A percentile compares a stretch with the other conserved stretches of the same genome.
Conservation (phyloP, 202 grass and related monocot genomes). For the Setaria italica region DNA sequence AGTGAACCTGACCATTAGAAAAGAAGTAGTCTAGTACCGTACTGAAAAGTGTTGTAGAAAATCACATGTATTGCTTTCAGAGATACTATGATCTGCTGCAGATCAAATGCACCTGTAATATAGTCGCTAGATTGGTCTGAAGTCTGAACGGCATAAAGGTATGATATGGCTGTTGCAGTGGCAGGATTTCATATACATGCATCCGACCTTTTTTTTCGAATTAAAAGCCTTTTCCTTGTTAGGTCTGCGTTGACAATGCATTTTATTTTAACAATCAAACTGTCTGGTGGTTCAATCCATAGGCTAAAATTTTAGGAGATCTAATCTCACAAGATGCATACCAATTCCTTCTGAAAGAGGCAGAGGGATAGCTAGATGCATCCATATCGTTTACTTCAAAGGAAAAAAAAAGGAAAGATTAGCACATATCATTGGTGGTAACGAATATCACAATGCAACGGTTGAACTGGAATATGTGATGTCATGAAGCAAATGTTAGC, state of each 20-base stretch:
- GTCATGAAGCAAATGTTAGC: conserved; percentile 32
- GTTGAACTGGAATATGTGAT: conserved; percentile 35
- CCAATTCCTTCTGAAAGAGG: not conserved
- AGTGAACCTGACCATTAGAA: conserved; percentile 21
- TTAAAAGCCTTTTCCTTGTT: conserved; percentile 9
- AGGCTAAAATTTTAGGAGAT: conserved; percentile 7
- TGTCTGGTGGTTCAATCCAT: not conserved
- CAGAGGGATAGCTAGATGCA: not conserved
- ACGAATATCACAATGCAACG: conserved; percentile 7
- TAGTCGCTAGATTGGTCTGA: conserved; percentile 10
- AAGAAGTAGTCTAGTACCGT: not conserved
- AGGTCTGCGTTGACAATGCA: not conserved
- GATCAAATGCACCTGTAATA: conserved; percentile 20
- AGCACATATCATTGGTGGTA: conserved; percentile 32
- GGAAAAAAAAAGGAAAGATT: not conserved
- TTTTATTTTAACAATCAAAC: not conserved
- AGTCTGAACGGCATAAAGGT: not conserved
- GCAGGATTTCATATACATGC: conserved; percentile 35
- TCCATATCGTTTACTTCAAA: conserved; percentile 5
- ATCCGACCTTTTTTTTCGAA: conserved; percentile 9
- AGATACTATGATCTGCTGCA: conserved; percentile 21
- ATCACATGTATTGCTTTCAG: conserved; percentile 30
- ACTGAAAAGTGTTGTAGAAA: not conserved
- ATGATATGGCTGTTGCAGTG: conserved; percentile 17
- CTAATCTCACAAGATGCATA: not conserved